phyloP scores from a whole-genome alignment of 1,139 yeast species.

The Diutina ranongensis region DNA sequence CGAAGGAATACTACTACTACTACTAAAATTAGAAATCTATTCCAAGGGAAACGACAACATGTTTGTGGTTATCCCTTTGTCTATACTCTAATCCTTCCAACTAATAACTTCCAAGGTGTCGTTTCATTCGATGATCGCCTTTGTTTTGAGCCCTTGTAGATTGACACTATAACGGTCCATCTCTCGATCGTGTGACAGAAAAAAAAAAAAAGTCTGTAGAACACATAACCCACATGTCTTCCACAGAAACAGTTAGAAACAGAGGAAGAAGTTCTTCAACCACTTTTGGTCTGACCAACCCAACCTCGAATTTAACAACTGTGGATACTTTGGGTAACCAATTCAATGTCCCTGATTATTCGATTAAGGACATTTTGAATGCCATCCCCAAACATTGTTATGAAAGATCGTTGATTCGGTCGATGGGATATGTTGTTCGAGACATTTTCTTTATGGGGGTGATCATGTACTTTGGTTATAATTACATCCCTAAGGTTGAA shows the following conservation, averaged over 20 bases:
- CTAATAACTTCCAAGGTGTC: no score
- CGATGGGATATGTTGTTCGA: slow-evolving; percentile 53
- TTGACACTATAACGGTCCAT: not conserved
- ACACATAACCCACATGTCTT: not conserved
- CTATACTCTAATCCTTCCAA: no score
- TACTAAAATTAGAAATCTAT: no score
- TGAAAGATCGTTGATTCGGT: slow-evolving; percentile 46
- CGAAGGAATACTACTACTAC: no score
- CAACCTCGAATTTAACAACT: slow-evolving; percentile 12
- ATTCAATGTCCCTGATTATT: slow-evolving; percentile 61
- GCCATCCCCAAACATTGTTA: slow-evolving; percentile 72
- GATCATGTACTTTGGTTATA: slow-evolving; percentile 43
- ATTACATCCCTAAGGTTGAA: slow-evolving; percentile 20
- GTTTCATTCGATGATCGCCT: no score
- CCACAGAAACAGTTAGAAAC: slow-evolving; percentile 1
- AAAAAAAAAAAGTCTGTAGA: not conserved
- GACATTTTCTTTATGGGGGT: slow-evolving; percentile 44
- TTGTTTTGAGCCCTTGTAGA: not conserved
- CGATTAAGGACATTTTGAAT: slow-evolving; percentile 60
- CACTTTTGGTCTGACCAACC: not conserved
- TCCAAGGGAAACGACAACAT: no score
- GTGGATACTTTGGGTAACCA: slow-evolving; percentile 52
- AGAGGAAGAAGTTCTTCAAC: not conserved
- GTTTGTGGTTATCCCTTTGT: no score
- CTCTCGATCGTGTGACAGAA: not conserved